Evolutionary conservation across 1,139 yeast species (phyloP).

Genomic region (Pneumocystis oryctolagi): DNA sequence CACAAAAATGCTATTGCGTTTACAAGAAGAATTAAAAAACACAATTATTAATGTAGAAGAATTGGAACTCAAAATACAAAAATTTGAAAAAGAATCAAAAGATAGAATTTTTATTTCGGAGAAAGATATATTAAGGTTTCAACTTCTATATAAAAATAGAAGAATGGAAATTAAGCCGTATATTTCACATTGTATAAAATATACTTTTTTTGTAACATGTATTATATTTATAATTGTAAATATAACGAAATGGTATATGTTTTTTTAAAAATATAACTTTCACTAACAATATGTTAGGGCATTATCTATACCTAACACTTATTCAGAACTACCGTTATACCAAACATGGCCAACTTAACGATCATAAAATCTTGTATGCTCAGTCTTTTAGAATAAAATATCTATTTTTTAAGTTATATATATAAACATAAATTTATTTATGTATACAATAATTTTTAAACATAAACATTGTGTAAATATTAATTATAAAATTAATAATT

Average conservation of each 20-base stretch:
- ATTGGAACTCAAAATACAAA: background rate
- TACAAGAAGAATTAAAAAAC: background rate
- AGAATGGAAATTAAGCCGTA: background rate
- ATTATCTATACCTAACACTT: background rate
- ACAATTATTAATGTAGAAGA: background rate
- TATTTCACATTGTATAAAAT: background rate
- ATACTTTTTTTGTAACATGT: background rate
- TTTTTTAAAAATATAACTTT: background rate
- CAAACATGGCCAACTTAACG: background rate
- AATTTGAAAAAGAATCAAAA: background rate
- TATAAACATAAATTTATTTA: background rate
- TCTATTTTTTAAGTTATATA: background rate
- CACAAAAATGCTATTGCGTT: background rate
- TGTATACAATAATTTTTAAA: background rate
- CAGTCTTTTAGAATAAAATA: background rate
- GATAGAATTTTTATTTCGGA: background rate
- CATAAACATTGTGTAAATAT: background rate
- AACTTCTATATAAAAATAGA: background rate
- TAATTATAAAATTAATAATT: background rate
- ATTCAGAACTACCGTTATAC: background rate
- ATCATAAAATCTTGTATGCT: background rate
- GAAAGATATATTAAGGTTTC: background rate
- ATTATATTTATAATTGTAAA: background rate
- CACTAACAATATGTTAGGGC: background rate
- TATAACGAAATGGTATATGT: background rate